phyloP scores from a whole-genome alignment of 257 asterid genomes.

The Cynanchum wilfordii region DNA sequence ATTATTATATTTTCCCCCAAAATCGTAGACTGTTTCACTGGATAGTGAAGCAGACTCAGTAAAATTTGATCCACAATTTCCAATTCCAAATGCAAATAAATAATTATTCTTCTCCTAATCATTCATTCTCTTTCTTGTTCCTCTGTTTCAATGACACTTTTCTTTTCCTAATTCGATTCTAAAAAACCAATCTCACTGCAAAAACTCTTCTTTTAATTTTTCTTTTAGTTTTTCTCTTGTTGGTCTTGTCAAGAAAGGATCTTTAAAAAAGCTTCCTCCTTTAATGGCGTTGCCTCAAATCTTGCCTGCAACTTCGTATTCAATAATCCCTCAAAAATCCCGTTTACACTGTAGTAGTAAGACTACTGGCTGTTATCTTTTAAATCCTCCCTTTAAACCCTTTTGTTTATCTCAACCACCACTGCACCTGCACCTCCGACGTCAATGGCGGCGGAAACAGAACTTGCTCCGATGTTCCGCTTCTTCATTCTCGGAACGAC shows the following conservation, averaged over 20 bases:
- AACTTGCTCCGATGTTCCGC: conserved; percentile 62
- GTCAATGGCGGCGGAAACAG: conserved; percentile 39
- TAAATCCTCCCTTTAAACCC: conserved; percentile 25
- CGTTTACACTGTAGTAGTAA: conserved; percentile 27
- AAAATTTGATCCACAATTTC: neutral
- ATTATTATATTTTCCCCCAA: neutral
- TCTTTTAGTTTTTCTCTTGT: too few relatives aligned
- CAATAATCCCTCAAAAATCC: conserved; percentile 41
- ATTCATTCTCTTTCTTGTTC: neutral
- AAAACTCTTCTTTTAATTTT: neutral
- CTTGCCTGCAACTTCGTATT: conserved; percentile 55
- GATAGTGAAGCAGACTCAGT: neutral
- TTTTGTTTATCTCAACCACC: conserved; percentile 21
- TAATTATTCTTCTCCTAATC: neutral
- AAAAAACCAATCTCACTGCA: neutral
- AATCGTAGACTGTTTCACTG: neutral
- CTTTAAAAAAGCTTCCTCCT: neutral
- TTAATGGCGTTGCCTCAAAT: conserved; percentile 78
- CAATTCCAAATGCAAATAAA: conserved; percentile 9
- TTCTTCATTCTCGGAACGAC: conserved; percentile 80
- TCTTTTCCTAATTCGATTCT: neutral
- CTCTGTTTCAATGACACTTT: neutral
- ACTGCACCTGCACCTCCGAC: conserved; percentile 25
- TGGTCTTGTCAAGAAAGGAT: neutral
- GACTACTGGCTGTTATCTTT: conserved; percentile 2